Evolutionary conservation across 805 yeast genomes (phyloP), one percentile per base, ranked within the genome.

Genomic region (Candida odintsovae): DNA sequence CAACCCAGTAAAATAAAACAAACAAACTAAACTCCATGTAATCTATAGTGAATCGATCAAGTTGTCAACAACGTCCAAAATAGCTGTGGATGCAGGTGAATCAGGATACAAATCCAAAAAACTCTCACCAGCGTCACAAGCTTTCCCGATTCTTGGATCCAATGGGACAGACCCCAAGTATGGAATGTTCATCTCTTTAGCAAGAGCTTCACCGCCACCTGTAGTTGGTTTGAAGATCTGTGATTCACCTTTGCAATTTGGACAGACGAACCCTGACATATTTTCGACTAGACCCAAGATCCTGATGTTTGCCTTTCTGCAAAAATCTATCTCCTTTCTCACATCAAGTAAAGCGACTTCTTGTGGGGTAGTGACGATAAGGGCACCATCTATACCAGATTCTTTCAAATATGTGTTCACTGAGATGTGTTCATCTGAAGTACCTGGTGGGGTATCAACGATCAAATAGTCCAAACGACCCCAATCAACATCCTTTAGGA

Each of bases 241-340:
- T 0, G 96, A 86, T 66, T 90, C 87, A 9, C 94, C 94, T 51
- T 86, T 79, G 67, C 99, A 94, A 59, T 74, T 80, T 4, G 99
- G 99, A 64, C 99, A 94, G 15, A 94, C 98, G 68, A 94, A 94
- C 3, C 99, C 99, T 9, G 96, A 80, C 99, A 94, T 94, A 64
- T 94, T 94, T 63, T 94, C 99, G 18, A 94, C 97, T 13, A 94
- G 66, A 0, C 99, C 99, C 39, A 94, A 65, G 3, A 94, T 77
- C 49, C 76, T 83, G 50, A 94, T 90, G 2, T 82, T 83, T 2
- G 98, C 98, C 64, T 94, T 94, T 38, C 81, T 74, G 65, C 99
- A 94, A 58, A 94, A 94, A 62, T 92, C 95, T 19, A 94, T 87
- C 61, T 94, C 99, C 65, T 94, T 94, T 47, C 99, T 72, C 5